These are phyloP conservation scores for Astrothelium subdiscretum DNA, from an alignment of 495 filamentous ascomycete species.

Conservation along the genomic window DNA sequence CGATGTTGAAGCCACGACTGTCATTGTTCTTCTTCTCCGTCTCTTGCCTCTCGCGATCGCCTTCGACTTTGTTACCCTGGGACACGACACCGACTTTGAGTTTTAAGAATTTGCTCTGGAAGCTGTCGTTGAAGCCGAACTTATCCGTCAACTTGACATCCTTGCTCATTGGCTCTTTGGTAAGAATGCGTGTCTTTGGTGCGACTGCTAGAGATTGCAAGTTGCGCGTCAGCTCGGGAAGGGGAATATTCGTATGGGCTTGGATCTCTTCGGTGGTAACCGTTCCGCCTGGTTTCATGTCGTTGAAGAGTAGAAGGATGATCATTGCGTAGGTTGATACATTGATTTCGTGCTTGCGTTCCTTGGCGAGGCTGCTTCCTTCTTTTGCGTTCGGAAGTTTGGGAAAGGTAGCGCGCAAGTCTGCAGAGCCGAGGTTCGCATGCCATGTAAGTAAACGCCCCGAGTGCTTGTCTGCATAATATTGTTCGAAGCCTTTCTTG, in stretches of 20 bases:
- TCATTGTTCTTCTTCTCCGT: constrained; percentile 84
- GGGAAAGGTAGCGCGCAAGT: constrained; percentile 69
- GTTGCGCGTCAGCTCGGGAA: constrained; percentile 64
- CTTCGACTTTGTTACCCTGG: constrained; percentile 71
- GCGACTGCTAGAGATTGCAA: constrained; percentile 79
- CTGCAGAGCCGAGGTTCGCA: constrained; percentile 68
- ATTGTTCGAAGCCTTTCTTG: constrained; percentile 79
- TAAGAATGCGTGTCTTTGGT: constrained; percentile 68
- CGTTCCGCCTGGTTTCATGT: constrained; percentile 49
- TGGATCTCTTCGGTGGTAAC: constrained; percentile 80
- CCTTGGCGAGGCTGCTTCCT: constrained; percentile 44
- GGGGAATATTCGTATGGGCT: constrained; percentile 68
- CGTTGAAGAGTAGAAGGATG: constrained; percentile 82
- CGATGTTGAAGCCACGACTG: constrained; percentile 62
- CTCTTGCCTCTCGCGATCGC: constrained; percentile 65
- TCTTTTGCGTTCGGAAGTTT: constrained; percentile 46
- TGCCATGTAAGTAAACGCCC: constrained; percentile 84
- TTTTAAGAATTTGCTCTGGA: constrained; percentile 68
- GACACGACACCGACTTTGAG: constrained; percentile 72
- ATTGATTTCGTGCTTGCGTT: constrained; percentile 76
- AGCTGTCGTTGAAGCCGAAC: constrained; percentile 78
- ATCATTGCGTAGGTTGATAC: constrained; percentile 90
- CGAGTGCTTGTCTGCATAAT: constrained; percentile 76
- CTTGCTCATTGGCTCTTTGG: constrained; percentile 76
- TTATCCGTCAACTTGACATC: constrained; percentile 65